Conservation (phyloP, 148 eudicot species). For the Beta vulgaris region DNA sequence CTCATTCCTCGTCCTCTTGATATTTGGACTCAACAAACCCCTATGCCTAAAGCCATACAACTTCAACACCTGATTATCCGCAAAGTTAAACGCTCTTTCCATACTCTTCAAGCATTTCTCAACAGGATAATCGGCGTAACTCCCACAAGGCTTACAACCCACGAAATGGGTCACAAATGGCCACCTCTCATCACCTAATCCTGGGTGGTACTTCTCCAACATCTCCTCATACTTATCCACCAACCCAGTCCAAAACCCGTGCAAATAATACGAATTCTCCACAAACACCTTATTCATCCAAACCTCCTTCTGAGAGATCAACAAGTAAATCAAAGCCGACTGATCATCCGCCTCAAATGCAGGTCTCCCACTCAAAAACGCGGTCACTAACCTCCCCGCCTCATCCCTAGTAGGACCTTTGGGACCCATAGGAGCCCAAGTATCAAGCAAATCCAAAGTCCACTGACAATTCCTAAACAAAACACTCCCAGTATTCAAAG, state of each 20-base stretch:
- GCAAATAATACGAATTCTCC: slow-evolving; percentile 78
- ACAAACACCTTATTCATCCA: slow-evolving; percentile 79
- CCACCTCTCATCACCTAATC: slow-evolving; percentile 92
- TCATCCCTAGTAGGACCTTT: slow-evolving; percentile 69
- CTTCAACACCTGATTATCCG: slow-evolving; percentile 82
- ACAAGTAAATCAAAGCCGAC: slow-evolving; percentile 70
- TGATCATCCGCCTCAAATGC: slow-evolving; percentile 85
- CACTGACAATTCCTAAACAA: slow-evolving; percentile 81
- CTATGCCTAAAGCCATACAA: slow-evolving; percentile 85
- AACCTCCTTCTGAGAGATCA: slow-evolving; percentile 50
- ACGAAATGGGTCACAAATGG: slow-evolving; percentile 87
- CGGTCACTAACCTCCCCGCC: slow-evolving; percentile 65
- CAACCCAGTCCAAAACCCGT: slow-evolving; percentile 84
- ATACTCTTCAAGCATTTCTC: slow-evolving; percentile 87
- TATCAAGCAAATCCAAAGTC: slow-evolving; percentile 81
- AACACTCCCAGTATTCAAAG: slow-evolving; percentile 82
- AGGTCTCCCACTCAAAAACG: slow-evolving; percentile 67
- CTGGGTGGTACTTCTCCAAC: slow-evolving; percentile 71
- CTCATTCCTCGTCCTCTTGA: slow-evolving; percentile 77
- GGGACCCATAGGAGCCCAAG: slow-evolving; percentile 93
- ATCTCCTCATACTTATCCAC: slow-evolving; percentile 85
- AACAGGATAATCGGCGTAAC: slow-evolving; percentile 79
- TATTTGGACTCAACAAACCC: slow-evolving; percentile 77
- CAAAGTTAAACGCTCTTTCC: slow-evolving; percentile 95
- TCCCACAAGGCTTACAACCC: slow-evolving; percentile 95